Percentiles rank a stretch among this genome's conserved stretches.
These are phyloP conservation scores for Suillus luteus DNA, from an alignment of 768 basidiomycete species.

Conservation along the genomic window DNA sequence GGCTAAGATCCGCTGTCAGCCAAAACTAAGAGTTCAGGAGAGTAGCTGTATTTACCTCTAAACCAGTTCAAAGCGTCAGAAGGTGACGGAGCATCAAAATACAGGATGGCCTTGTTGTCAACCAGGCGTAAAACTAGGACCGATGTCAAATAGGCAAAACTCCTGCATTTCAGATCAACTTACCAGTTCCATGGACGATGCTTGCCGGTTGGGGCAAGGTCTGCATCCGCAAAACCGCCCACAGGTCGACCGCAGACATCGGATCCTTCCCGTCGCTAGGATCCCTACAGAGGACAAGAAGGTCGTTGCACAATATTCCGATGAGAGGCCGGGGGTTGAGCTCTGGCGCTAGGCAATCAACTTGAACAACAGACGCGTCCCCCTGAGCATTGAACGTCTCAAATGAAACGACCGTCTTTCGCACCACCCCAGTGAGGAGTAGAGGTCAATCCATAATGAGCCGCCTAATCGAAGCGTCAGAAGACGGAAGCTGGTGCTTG, in stretches of 20 bases:
- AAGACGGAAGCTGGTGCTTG: conserved; percentile 7
- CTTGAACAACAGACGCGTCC: conserved; percentile 79
- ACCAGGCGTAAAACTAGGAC: conserved; percentile 77
- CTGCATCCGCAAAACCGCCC: conserved; percentile 96
- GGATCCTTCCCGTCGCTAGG: conserved; percentile 80
- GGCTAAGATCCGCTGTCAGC: conserved; percentile 45
- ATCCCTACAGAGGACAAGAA: conserved; percentile 89
- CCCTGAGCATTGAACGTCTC: conserved; percentile 79
- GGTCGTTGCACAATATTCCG: conserved; percentile 89
- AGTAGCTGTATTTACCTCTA: conserved; percentile 57
- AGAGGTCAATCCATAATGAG: conserved; percentile 92
- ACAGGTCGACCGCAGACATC: conserved; percentile 79
- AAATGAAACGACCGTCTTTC: conserved; percentile 79
- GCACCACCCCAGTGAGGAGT: conserved; percentile 85
- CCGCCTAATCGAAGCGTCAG: conserved; percentile 49
- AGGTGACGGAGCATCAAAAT: conserved; percentile 82
- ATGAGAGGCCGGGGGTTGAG: conserved; percentile 76
- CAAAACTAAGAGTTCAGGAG: not conserved
- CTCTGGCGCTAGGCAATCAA: conserved; percentile 89
- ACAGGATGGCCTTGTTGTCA: conserved; percentile 89
- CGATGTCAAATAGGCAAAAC: conserved; percentile 5
- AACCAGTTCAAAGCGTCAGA: conserved; percentile 90
- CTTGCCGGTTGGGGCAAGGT: conserved; percentile 88
- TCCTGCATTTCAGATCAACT: conserved; percentile 17
- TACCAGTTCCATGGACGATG: conserved; percentile 86